phyloP scores from a whole-genome alignment of 129 eudicot genomes.

The Flaveria brownii region DNA sequence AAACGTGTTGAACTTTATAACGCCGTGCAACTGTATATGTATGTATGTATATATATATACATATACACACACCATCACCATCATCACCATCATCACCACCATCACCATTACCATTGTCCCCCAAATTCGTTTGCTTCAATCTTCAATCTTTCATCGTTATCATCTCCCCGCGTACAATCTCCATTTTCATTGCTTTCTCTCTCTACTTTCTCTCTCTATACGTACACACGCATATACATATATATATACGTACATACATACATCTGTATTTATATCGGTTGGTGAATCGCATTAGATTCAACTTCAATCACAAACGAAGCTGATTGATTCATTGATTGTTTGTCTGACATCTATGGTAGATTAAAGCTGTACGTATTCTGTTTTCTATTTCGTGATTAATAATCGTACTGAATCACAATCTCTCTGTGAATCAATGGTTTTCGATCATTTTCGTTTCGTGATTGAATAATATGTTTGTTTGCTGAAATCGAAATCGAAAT shows the following conservation, averaged over 20 bases:
- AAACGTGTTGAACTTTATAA: constrained; percentile 26
- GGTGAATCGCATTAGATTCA: constrained; percentile 43
- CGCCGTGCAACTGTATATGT: constrained; percentile 38
- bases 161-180: constrained; percentile 31
- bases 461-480: too few species aligned
- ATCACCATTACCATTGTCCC: constrained; percentile 30
- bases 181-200: constrained; percentile 3
- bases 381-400: constrained; percentile 17
- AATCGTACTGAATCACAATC: constrained; percentile 22
- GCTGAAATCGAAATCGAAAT: constrained; percentile 1
- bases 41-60: constrained; percentile 4
- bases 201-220: constrained; percentile 9
- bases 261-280: constrained; percentile 9
- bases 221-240: not conserved
- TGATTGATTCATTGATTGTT: constrained; percentile 26
- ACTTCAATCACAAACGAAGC: constrained; percentile 28
- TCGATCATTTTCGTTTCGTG: constrained; percentile 23
- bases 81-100: constrained; percentile 1
- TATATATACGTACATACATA: not conserved
- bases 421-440: constrained; percentile 10
- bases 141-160: constrained; percentile 28
- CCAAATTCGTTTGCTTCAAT: constrained; percentile 19
- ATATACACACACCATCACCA: constrained; percentile 21
- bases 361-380: constrained; percentile 26
- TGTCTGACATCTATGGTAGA: constrained; percentile 14